Base-by-base conservation (phyloP, 1,284 basidiomycete species). In the Puccinia coronata region DNA sequence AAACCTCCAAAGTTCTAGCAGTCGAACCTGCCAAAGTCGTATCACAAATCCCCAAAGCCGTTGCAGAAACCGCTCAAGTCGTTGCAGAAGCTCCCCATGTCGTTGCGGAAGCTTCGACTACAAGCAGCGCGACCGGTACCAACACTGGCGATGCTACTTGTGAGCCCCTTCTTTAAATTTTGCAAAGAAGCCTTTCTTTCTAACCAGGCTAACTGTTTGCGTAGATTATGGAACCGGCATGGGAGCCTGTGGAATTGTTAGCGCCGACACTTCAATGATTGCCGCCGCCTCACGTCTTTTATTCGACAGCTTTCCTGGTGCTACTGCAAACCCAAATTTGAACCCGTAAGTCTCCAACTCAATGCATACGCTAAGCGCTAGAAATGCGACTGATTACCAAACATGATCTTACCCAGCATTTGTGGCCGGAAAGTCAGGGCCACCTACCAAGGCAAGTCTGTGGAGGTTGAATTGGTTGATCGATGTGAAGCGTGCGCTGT, bases 181-280 rank as follows among this genome's bases (percentile, higher is more conserved):
- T 11, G 20, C 23, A 31, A 70, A 23, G n/a, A 31, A 55, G 34
- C 25, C 25, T 28, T 41, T n/a, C 25, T 28, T 25, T 39, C 31
- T 25, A n/a, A n/a, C n/a, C n/a, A n/a, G n/a, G n/a, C n/a, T n/a
- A n/a, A n/a, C n/a, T 25, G 39, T 31, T 25, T n/a, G n/a, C 8
- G 34, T 31, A 80, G 78, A 80, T 85, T 92, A 90, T 83, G 83
- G 83, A 0, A 86, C 89, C 78, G 92, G 91, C 80, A 88, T 92
- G 53, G 91, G 91, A 76, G 89, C 92, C 14, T 93, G 92, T 84
- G 92, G 92, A 67, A 88, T 89, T 83, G 88, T 87, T 74, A 92
- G 91, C 87, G 86, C 49, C 0, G 88, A 90, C 84, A 81, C 51
- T 1, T 87, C 92, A n/a, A 83, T 85, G 84, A 92, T 93, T 78